phyloP scores from a whole-genome alignment of 2,329 filamentous ascomycete genomes.

The Laburnicola sp. region DNA sequence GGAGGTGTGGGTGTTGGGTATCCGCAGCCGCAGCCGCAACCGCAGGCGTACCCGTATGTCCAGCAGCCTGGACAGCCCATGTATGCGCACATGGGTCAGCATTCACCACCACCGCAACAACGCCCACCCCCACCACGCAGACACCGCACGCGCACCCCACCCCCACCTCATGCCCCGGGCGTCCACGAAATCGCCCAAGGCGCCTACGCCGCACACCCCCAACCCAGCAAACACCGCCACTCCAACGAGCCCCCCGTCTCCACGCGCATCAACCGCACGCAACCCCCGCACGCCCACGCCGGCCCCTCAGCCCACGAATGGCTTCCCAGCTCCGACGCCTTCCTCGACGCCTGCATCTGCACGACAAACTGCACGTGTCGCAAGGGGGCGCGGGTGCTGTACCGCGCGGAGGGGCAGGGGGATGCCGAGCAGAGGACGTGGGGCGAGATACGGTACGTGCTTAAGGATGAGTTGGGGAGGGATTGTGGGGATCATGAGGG shows the following conservation, averaged over 20 bases:
- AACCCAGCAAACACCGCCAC: not conserved
- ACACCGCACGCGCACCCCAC: no score
- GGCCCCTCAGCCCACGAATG: conserved; percentile 27
- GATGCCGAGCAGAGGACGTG: conserved; percentile 9
- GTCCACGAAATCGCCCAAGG: conserved; percentile 22
- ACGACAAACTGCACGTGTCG: conserved; percentile 33
- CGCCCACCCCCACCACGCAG: not conserved
- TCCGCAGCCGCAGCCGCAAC: no score
- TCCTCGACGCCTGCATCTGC: conserved; percentile 37
- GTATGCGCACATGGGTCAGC: no score
- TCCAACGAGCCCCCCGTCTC: conserved; percentile 8
- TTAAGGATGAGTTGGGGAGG: conserved; percentile 29
- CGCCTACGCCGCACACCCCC: conserved; percentile 10
- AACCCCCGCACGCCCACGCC: conserved; percentile 10
- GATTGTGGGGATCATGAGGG: conserved; percentile 29
- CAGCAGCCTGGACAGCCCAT: no score
- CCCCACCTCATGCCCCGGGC: not conserved
- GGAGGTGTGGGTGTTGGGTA: no score
- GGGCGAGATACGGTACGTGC: conserved; percentile 33
- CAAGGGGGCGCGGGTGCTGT: conserved; percentile 33
- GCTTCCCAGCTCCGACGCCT: conserved; percentile 23
- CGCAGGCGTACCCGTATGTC: no score
- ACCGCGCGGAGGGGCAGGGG: conserved; percentile 16
- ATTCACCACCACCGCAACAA: not conserved
- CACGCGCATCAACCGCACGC: conserved; percentile 15